Evolutionary conservation across 345 rosid genomes (phyloP), one percentile per base, ranked within the genome.

Genomic region (Dimocarpus longan): DNA sequence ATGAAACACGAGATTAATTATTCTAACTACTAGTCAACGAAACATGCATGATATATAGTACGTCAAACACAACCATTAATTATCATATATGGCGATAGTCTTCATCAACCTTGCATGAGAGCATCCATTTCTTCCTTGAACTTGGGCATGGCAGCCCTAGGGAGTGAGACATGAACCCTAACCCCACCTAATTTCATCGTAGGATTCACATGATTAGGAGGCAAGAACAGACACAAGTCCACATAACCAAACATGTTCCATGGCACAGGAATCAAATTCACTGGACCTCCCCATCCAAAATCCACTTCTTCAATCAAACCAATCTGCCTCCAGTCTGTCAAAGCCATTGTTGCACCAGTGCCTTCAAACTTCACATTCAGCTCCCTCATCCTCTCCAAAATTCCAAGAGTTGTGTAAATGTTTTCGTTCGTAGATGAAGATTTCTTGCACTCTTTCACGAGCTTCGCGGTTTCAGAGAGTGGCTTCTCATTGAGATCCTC

Each of bases 311-410:
- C 90, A 12, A 83, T 7, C 10, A 88, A 39, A 15, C 91, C 89
- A 68, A 90, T 56, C 40, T 83, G 90, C 39, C 91, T 88, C 93
- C 93, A 90, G 67, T 90, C 93, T 11, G 91, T 87, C 7, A 87
- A 60, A 43, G 86, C 12, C 85, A 86, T 87, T 19, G 42, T 63
- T 37, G 82, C 85, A 8, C 91, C 91, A 15, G 32, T 66, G 0
- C 86, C 85, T 74, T 80, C 79, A 15, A 85, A 66, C 76, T 76
- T 75, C 15, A 56, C 66, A 7, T 85, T 78, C 40, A 65, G 63
- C 78, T 84, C 82, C 48, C 68, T 42, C 0, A 71, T 42, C 64
- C 63, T 84, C 84, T 90, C 91, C 56, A 43, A 74, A 0, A 63
- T 75, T 18, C 32, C 78, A 15, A 90, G 63, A 28, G 77, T 73